Conservation (phyloP, 2,329 filamentous ascomycete species). For the Aspergillus proliferans region DNA sequence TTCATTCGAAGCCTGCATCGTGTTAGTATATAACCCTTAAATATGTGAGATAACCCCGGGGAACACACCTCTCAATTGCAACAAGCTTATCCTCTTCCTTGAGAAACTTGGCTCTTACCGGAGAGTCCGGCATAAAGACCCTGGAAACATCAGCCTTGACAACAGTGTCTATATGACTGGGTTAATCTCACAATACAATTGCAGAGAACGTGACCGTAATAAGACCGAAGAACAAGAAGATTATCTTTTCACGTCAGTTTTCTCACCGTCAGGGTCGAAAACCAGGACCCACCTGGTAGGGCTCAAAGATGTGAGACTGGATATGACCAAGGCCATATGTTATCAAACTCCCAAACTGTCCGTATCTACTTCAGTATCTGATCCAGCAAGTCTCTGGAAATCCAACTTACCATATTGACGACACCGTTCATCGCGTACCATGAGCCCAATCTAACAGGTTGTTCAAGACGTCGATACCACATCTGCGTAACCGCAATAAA, state of each 20-base stretch:
- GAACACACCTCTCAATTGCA: slow-evolving; percentile 47
- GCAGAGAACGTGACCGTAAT: slow-evolving; percentile 49
- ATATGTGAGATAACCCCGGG: too few species aligned
- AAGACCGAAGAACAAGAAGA: slow-evolving; percentile 35
- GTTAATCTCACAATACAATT: slow-evolving; percentile 39
- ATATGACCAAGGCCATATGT: slow-evolving; percentile 50
- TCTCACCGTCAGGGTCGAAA: not conserved
- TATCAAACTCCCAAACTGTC: slow-evolving; percentile 46
- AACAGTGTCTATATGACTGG: not conserved
- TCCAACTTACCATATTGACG: slow-evolving; percentile 41
- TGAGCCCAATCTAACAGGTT: slow-evolving; percentile 45
- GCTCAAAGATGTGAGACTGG: slow-evolving; percentile 35
- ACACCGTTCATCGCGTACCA: slow-evolving; percentile 55
- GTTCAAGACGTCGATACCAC: slow-evolving; percentile 50
- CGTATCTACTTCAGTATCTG: not conserved
- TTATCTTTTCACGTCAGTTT: slow-evolving; percentile 17
- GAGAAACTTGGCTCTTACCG: slow-evolving; percentile 54
- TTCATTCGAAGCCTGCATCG: slow-evolving; percentile 41
- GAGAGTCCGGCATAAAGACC: slow-evolving; percentile 58
- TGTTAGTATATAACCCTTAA: not conserved
- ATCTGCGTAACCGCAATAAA: slow-evolving; percentile 50
- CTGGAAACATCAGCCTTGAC: slow-evolving; percentile 2
- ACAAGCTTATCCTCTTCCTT: slow-evolving; percentile 51
- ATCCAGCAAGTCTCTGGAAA: not conserved
- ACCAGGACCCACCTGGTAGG: slow-evolving; percentile 43